Evolutionary conservation across 176 grass and related monocot species (phyloP), one percentile per base, ranked within the genome.

Genomic region (Otatea glauca): DNA sequence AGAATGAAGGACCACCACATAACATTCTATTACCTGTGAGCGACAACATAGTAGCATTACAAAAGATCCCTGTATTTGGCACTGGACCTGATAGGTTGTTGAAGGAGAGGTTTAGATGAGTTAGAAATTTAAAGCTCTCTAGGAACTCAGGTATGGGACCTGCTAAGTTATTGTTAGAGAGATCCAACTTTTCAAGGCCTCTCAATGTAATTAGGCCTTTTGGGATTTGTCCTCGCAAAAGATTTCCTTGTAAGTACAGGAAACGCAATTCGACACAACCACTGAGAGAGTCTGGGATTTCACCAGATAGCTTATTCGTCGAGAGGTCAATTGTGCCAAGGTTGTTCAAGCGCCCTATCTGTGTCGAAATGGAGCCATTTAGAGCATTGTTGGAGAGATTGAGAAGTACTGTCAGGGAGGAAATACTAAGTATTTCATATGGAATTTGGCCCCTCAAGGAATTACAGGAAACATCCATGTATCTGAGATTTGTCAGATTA

Each of bases 51-150:
- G 18, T 78, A 25, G 51, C 25, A 60, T 78, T 85, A 37, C 4
- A 2, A 58, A 85, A 85, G 17, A 78, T 59, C 4, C 65, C 83
- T 20, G 65, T 70, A 18, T 35, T 68, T 61, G 83, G 74, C 21
- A 85, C 83, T 24, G 51, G 65, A 62, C 83, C 74, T 49, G 51
- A 85, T 7, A 85, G 65, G 7, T 70, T 61, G 66, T 85, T 78
- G 83, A 48, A 61, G 74, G 83, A 85, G 53, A 85, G 83, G 4
- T 85, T 85, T 24, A 85, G 65, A 60, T 62, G 7, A 1, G 13
- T 85, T 20, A 78, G 65, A 85, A 34, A 7, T 48, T n/a, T 12
- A 1, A 78, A 47, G 53, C 25, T 49, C 41, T 24, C 74, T 5
- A 85, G 51, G 55, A 50, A 85, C 1, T 48, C 42, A 4, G 83